Evolutionary conservation across 495 filamentous ascomycete species (phyloP).

Genomic region (Penicillium silybi): DNA sequence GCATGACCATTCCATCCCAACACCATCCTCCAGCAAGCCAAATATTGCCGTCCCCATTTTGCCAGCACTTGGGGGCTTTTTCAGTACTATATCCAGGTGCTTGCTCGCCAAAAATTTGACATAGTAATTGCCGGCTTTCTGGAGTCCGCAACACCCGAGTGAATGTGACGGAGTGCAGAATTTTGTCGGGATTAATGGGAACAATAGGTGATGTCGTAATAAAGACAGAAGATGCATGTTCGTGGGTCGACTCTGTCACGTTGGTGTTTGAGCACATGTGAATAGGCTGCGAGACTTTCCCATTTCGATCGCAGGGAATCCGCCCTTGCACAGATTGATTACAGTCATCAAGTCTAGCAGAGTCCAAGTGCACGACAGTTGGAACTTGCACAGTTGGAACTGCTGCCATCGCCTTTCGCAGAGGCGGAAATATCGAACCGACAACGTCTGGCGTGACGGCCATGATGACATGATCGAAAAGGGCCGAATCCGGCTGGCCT

Average conservation of each 20-base stretch:
- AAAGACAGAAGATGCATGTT: conserved; percentile 25
- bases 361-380: conserved; percentile 44
- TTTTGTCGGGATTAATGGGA: conserved; percentile 23
- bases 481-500: neutral
- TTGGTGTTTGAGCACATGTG: conserved; percentile 21
- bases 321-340: conserved; percentile 1
- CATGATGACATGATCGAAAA: conserved; percentile 36
- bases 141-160: conserved; percentile 31
- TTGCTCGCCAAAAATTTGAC: conserved; percentile 26
- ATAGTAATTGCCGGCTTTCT: conserved; percentile 25
- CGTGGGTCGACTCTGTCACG: conserved; percentile 31
- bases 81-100: neutral
- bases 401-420: conserved; percentile 26
- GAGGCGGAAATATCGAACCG: conserved; percentile 38
- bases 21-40: conserved; percentile 56
- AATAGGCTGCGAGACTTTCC: conserved; percentile 7
- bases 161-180: conserved; percentile 24
- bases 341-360: conserved; percentile 7
- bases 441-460: conserved; percentile 45
- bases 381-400: conserved; percentile 43
- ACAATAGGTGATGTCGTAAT: conserved; percentile 30
- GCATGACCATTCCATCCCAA: conserved; percentile 61
- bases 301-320: neutral
- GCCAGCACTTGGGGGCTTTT: conserved; percentile 24
- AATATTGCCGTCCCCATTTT: conserved; percentile 46